Evolutionary conservation across 352 stramenopile genomes (phyloP).

Genomic region (Aphanomyces invadans): DNA sequence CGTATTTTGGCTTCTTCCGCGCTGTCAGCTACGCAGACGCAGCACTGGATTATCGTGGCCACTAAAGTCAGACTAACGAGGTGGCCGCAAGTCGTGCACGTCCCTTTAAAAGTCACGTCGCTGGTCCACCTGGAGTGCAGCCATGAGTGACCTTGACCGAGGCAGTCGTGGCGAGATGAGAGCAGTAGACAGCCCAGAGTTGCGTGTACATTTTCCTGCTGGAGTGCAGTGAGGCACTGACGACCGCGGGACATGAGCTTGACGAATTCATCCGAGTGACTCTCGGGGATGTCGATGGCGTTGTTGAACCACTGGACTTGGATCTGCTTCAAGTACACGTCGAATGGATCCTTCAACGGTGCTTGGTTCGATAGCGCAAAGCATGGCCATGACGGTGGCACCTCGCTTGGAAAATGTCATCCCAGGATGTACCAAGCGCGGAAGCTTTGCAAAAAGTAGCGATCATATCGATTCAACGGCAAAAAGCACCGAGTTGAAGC

Average conservation of each 20-base stretch:
- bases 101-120: not conserved
- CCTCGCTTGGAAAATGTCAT: not conserved
- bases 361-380: slow-evolving; percentile 13
- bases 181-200: not conserved
- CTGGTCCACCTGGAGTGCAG: not conserved
- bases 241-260: slow-evolving; percentile 17
- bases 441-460: not conserved
- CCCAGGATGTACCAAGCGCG: slow-evolving; percentile 1
- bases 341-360: not conserved
- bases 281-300: not conserved
- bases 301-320: slow-evolving; percentile 3
- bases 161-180: slow-evolving; percentile 7
- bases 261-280: slow-evolving; percentile 15
- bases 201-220: not conserved
- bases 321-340: not conserved
- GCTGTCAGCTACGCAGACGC: not conserved
- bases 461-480: not conserved
- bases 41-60: slow-evolving; percentile 2
- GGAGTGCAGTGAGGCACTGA: not conserved
- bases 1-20: not conserved
- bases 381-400: slow-evolving; percentile 2
- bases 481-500: too few species aligned
- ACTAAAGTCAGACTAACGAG: slow-evolving; percentile 3
- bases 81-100: not conserved
- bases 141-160: not conserved